Base-by-base conservation (phyloP, 2,329 filamentous ascomycete species). In the Corynespora cassiicola region DNA sequence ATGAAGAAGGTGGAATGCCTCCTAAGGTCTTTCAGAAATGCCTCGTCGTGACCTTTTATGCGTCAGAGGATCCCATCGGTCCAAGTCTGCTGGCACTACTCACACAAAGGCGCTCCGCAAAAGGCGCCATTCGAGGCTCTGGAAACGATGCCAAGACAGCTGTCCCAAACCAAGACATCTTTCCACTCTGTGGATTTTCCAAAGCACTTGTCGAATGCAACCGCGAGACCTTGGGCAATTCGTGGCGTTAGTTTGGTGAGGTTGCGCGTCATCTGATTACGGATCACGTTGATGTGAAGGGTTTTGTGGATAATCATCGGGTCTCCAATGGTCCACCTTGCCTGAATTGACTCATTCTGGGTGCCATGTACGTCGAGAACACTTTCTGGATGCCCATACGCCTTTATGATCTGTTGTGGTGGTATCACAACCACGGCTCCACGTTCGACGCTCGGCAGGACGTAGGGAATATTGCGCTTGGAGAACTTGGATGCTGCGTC, bases 241-340 rank as follows among this genome's bases (percentile, higher is more conserved):
- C 44, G 35, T 17, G 47, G 45, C 11, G 47, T 51, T n/a, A 51
- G 28, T 20, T 37, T 34, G 21, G 47, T 39, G 19, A 51, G 35
- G 22, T 45, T 51, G 3, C 45, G 26, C 4, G 47, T 51, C 17
- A 51, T 47, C 17, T 51, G 47, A 29, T 51, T 36, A 6, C 47
- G 44, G 11, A 50, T 39, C 14, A 50, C 47, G n/a, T 50, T 50
- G 37, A 50, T 45, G 12, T 50, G 47, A 22, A 50, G 48, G 24
- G 43, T 38, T 9, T 50, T 42, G 15, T 45, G 36, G 7, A 39
- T 36, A 15, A 50, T 43, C 20, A 45, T 41, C 22, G 29, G 43
- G 22, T 50, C 47, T 43, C 47, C 43, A 14, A 50, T 39, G 7
- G 47, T 50, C 39, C 41, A 50, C 38, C 39, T 50, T n/a, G 47